Evolutionary conservation across 31 red algal species (phyloP).

Genomic region (Asparagopsis taxiformis): DNA sequence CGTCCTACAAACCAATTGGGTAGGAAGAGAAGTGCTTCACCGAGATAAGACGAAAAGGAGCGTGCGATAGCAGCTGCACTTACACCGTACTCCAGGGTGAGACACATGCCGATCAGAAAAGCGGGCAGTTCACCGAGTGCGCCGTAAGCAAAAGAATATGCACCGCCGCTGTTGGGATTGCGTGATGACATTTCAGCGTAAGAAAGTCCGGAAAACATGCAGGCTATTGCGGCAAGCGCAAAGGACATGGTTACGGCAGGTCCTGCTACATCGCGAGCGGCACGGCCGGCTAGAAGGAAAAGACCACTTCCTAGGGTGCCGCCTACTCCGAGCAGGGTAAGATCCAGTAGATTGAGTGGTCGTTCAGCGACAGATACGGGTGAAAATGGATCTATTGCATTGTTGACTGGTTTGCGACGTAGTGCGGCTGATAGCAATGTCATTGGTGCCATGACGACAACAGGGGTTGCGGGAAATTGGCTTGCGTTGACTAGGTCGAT

Average conservation of each 20-base stretch:
- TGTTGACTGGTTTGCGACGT: constrained; percentile 11
- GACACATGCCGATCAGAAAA: constrained; percentile 86
- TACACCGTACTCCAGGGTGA: constrained; percentile 92
- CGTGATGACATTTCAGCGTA: constrained; percentile 96
- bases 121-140: constrained; percentile 79
- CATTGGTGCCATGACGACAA: constrained; percentile 2
- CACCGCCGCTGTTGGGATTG: constrained; percentile 65
- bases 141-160: constrained; percentile 87
- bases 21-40: constrained; percentile 24
- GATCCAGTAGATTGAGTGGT: constrained; percentile 46
- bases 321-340: constrained; percentile 70
- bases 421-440: constrained; percentile 10
- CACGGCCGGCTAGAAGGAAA: constrained; percentile 85
- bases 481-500: too few species aligned
- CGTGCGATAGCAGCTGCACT: constrained; percentile 83
- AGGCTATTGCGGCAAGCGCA: constrained; percentile 64
- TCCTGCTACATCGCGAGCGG: constrained; percentile 75
- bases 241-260: constrained; percentile 80
- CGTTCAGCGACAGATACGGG: constrained; percentile 13
- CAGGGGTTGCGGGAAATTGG: too few species aligned
- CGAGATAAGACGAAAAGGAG: constrained; percentile 81
- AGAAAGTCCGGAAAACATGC: constrained; percentile 66
- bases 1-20: constrained; percentile 42
- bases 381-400: constrained; percentile 1
- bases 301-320: constrained; percentile 90